phyloP scores from a whole-genome alignment of 179 eudicot genomes.

The Camellia oleifera region DNA sequence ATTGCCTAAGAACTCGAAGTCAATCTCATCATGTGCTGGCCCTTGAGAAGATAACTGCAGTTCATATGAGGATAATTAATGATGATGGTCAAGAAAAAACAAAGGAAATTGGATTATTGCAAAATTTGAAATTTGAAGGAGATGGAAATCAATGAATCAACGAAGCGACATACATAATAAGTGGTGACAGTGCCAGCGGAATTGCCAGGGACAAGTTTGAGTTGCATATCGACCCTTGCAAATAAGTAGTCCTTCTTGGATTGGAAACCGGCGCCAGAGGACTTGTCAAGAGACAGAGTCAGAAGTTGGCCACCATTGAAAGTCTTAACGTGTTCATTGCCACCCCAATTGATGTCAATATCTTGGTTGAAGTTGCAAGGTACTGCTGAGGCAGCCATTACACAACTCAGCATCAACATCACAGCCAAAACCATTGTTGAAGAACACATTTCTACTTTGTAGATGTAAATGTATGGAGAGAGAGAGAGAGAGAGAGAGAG shows the following conservation, averaged over 20 bases:
- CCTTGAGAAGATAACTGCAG: slow-evolving; percentile 37
- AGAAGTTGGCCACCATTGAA: slow-evolving; percentile 24
- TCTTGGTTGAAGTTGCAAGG: slow-evolving; percentile 27
- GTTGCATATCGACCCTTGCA: slow-evolving; percentile 33
- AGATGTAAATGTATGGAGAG: not conserved
- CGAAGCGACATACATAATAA: slow-evolving; percentile 23
- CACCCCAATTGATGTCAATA: slow-evolving; percentile 26
- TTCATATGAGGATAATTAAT: no score
- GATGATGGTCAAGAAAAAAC: not conserved
- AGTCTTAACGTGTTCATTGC: slow-evolving; percentile 14
- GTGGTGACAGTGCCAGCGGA: slow-evolving; percentile 45
- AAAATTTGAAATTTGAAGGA: no score
- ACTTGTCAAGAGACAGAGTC: slow-evolving; percentile 26
- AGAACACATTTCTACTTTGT: not conserved
- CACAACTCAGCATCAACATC: not conserved
- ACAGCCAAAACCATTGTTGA: not conserved
- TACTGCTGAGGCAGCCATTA: slow-evolving; percentile 21
- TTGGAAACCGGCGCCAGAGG: slow-evolving; percentile 34
- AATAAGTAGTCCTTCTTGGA: slow-evolving; percentile 30
- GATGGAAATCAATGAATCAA: no score
- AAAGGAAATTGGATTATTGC: not conserved
- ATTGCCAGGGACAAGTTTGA: slow-evolving; percentile 33
- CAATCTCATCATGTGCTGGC: slow-evolving; percentile 30
- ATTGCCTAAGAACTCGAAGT: slow-evolving; percentile 39
- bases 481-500: not conserved